Percentiles rank a stretch among this genome's conserved stretches.
Conservation (phyloP, 495 filamentous ascomycete species). For the Trichocladium antarcticum region DNA sequence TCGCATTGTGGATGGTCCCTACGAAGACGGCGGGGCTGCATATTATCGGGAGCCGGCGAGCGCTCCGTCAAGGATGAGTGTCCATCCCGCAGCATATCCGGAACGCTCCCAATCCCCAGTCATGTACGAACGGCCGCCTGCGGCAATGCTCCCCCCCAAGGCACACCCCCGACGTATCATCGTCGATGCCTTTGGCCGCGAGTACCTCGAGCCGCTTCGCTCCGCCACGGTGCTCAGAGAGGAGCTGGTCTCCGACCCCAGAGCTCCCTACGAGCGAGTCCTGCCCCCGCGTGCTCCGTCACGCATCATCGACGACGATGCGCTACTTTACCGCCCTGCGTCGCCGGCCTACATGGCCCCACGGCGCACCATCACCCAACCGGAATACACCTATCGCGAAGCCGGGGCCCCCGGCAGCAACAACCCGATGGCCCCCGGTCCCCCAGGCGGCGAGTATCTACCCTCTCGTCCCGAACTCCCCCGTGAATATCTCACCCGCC, state of each 20-base stretch:
- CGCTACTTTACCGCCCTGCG: constrained; percentile 35
- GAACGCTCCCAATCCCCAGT: constrained; percentile 52
- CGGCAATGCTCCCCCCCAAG: constrained; percentile 47
- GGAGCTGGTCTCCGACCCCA: constrained; percentile 32
- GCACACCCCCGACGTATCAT: constrained; percentile 49
- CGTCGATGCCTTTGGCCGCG: constrained; percentile 58
- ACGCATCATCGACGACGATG: constrained; percentile 40
- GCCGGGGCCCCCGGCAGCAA: constrained; percentile 33
- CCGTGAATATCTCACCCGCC: constrained; percentile 45
- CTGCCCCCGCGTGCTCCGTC: constrained; percentile 40
- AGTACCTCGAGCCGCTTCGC: constrained; percentile 53
- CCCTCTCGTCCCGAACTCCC: constrained; percentile 34
- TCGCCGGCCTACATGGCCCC: constrained; percentile 31
- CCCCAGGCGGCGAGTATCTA: constrained; percentile 32
- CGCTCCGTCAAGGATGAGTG: constrained; percentile 31
- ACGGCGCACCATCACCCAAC: constrained; percentile 42
- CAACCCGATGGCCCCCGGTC: constrained; percentile 27
- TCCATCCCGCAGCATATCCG: constrained; percentile 37
- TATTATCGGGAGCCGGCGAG: constrained; percentile 48
- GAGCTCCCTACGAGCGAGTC: constrained; percentile 35
- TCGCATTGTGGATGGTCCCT: constrained; percentile 37
- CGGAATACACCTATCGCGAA: constrained; percentile 45
- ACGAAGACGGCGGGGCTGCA: constrained; percentile 35
- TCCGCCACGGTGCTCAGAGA: constrained; percentile 32
- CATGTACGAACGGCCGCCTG: constrained; percentile 37